Percentiles rank a stretch among this genome's conserved stretches.
These are phyloP conservation scores for Candida sojae DNA, from an alignment of 1,139 yeast genomes.

Conservation along the genomic window DNA sequence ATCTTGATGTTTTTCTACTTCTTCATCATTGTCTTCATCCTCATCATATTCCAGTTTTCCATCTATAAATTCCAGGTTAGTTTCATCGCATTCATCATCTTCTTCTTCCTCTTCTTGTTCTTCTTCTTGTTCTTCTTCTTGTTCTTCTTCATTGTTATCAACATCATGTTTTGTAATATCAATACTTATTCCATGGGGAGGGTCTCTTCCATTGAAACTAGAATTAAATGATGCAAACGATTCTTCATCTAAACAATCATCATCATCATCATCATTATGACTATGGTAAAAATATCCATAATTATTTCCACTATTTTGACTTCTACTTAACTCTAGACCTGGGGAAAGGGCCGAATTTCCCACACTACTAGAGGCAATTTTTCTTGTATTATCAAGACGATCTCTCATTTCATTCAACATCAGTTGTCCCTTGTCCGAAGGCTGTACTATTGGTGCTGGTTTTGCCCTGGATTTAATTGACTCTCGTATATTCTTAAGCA, in stretches of 20 bases:
- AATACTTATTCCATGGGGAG: conserved; percentile 12
- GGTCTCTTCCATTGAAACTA: not conserved
- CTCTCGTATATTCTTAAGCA: conserved; percentile 26
- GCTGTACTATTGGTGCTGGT: conserved; percentile 5
- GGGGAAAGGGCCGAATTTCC: conserved; percentile 6
- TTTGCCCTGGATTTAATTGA: conserved; percentile 27
- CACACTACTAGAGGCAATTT: conserved; percentile 9
- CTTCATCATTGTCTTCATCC: not conserved
- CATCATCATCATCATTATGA: conserved; percentile 1
- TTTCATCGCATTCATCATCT: conserved; percentile 6
- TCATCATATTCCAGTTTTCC: conserved; percentile 2
- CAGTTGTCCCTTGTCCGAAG: conserved; percentile 13
- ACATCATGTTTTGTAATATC: conserved; percentile 13
- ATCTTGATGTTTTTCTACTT: not conserved
- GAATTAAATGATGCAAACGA: conserved; percentile 19
- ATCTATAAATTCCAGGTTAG: not conserved
- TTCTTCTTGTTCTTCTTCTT: conserved; percentile 11
- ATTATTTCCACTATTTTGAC: conserved; percentile 11
- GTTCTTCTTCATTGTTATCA: conserved; percentile 6
- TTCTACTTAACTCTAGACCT: conserved; percentile 9
- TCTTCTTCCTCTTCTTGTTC: conserved; percentile 8
- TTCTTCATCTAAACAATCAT: not conserved
- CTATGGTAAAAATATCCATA: not conserved
- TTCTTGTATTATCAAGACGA: conserved; percentile 22
- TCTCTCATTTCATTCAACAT: conserved; percentile 27